Evolutionary conservation across 257 asterid species (phyloP).

Genomic region (Voacanga thouarsii): DNA sequence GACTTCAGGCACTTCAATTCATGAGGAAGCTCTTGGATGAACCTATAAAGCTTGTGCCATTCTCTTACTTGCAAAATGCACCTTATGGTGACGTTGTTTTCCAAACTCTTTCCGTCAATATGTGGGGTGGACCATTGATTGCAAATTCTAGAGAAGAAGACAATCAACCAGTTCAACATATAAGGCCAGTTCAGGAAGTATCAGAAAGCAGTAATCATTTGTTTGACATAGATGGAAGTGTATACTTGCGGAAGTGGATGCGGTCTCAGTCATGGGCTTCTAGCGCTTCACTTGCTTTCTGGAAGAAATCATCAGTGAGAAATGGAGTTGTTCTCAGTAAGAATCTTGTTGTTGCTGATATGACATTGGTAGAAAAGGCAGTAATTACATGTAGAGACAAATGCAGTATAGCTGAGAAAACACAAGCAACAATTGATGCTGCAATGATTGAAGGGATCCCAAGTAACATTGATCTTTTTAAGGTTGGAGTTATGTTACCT

Average conservation of each 20-base stretch:
- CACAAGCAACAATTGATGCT: slow-evolving; percentile 93
- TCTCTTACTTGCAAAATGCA: slow-evolving; percentile 63
- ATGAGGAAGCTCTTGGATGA: slow-evolving; percentile 75
- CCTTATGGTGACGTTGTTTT: slow-evolving; percentile 79
- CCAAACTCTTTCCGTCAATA: slow-evolving; percentile 84
- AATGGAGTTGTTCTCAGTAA: slow-evolving; percentile 77
- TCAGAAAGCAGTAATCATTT: slow-evolving; percentile 48
- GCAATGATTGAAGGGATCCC: slow-evolving; percentile 98
- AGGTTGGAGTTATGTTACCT: slow-evolving; percentile 43
- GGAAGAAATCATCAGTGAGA: slow-evolving; percentile 51
- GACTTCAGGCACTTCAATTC: slow-evolving; percentile 87
- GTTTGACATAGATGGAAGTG: slow-evolving; percentile 82
- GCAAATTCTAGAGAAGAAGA: slow-evolving; percentile 34
- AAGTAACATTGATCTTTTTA: slow-evolving; percentile 89
- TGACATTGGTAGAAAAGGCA: slow-evolving; percentile 72
- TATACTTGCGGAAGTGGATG: slow-evolving; percentile 87
- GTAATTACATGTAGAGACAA: slow-evolving; percentile 66
- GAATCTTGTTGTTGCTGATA: slow-evolving; percentile 68
- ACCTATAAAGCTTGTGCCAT: slow-evolving; percentile 75
- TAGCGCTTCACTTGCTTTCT: slow-evolving; percentile 65
- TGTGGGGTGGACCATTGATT: slow-evolving; percentile 81
- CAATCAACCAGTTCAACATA: slow-evolving; percentile 23
- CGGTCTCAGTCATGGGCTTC: slow-evolving; percentile 81
- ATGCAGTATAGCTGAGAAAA: slow-evolving; percentile 69
- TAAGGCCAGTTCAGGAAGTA: slow-evolving; percentile 35